Evolutionary conservation across 495 filamentous ascomycete genomes (phyloP).

Genomic region (Xylaria cubensis): DNA sequence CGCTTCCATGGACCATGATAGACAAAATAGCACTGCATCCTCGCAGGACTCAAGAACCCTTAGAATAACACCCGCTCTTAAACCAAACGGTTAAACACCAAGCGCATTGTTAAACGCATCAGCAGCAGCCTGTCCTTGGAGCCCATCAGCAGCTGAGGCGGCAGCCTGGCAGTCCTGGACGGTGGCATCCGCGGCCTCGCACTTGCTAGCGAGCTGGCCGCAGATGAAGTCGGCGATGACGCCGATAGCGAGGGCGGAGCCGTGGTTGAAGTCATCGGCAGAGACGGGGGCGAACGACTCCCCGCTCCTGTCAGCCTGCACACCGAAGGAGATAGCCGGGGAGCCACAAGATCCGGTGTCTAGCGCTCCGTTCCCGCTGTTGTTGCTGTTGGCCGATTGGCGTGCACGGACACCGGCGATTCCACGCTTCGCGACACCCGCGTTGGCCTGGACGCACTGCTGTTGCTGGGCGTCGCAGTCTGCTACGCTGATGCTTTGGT

Average conservation of each 20-base stretch:
- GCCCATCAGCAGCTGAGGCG: slow-evolving; percentile 45
- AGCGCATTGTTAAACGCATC: slow-evolving; percentile 62
- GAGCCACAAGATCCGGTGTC: slow-evolving; percentile 59
- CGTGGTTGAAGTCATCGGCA: slow-evolving; percentile 62
- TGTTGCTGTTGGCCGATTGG: slow-evolving; percentile 23
- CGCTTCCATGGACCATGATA: neutral
- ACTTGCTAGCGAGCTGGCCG: slow-evolving; percentile 57
- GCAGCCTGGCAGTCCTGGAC: slow-evolving; percentile 56
- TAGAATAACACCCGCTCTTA: neutral
- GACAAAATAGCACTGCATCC: neutral
- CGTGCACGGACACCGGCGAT: slow-evolving; percentile 11
- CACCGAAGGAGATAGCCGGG: slow-evolving; percentile 62
- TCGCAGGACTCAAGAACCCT: neutral
- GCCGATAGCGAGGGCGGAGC: slow-evolving; percentile 61
- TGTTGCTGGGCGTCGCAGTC: slow-evolving; percentile 59
- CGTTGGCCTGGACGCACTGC: slow-evolving; percentile 50
- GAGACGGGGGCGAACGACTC: slow-evolving; percentile 59
- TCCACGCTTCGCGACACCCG: slow-evolving; percentile 23
- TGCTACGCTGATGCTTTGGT: slow-evolving; percentile 38
- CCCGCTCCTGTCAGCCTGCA: slow-evolving; percentile 58
- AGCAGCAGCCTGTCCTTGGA: slow-evolving; percentile 59
- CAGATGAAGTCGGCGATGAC: slow-evolving; percentile 65
- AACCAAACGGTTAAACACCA: slow-evolving; percentile 38
- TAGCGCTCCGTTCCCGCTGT: slow-evolving; percentile 9
- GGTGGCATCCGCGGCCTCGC: slow-evolving; percentile 55